Conservation (phyloP, 495 filamentous ascomycete species). For the Penicillium alfredii region DNA sequence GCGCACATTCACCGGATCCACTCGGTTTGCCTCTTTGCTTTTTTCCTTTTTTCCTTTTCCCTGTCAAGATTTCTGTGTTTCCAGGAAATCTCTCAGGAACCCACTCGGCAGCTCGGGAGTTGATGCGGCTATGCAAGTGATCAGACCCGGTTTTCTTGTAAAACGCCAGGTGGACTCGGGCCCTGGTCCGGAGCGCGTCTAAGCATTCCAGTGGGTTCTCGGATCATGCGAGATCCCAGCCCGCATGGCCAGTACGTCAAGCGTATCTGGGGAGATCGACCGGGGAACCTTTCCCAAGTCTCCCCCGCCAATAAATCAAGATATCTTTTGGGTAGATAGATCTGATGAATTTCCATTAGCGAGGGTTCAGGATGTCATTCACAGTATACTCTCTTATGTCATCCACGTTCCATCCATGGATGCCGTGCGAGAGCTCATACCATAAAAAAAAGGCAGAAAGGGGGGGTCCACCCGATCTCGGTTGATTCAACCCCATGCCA, state of each 20-base stretch:
- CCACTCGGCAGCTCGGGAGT: conserved; percentile 24
- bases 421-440: not conserved
- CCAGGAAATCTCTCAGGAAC: no score
- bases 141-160: conserved; percentile 24
- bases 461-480: no score
- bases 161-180: conserved; percentile 37
- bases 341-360: no score
- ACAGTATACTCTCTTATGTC: conserved; percentile 18
- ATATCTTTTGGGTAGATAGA: no score
- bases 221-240: conserved; percentile 19
- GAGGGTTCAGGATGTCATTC: no score
- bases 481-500: no score
- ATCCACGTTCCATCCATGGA: conserved; percentile 5
- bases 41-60: conserved; percentile 20
- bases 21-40: no score
- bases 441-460: no score
- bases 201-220: conserved; percentile 27
- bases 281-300: no score
- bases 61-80: no score
- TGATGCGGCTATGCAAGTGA: conserved; percentile 39
- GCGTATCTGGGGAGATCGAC: no score
- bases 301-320: no score
- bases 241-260: conserved; percentile 13
- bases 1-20: conserved; percentile 37
- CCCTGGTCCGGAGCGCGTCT: conserved; percentile 28